Conservation (phyloP, 2,329 filamentous ascomycete genomes). For the Bipolaris zeicola region DNA sequence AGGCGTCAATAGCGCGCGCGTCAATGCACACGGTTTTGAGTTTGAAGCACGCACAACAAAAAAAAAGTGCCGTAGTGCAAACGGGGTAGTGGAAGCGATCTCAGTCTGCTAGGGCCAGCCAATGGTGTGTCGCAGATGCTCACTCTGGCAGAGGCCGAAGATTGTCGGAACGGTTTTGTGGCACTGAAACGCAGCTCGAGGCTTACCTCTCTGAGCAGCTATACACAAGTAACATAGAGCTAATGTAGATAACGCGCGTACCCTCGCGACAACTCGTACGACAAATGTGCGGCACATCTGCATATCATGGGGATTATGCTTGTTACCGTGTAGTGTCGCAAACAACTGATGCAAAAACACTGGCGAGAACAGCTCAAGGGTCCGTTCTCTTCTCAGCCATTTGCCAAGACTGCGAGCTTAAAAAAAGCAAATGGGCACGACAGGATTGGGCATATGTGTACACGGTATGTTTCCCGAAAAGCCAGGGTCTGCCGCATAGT, state of each 20-base stretch:
- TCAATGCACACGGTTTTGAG: neutral
- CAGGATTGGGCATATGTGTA: neutral
- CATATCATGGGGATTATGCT: too few relatives aligned
- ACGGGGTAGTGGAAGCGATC: slow-evolving; percentile 8
- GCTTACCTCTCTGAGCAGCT: neutral
- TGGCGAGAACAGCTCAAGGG: neutral
- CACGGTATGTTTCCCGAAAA: neutral
- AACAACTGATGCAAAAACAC: neutral
- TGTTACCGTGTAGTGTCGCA: neutral
- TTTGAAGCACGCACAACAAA: neutral
- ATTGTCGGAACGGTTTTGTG: slow-evolving; percentile 6
- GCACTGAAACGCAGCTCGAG: neutral
- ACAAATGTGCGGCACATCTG: too few relatives aligned
- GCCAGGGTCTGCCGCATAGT: too few relatives aligned
- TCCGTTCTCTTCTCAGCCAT: neutral
- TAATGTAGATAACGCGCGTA: neutral
- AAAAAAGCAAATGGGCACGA: neutral
- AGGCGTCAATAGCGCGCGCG: slow-evolving; percentile 4
- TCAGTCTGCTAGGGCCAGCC: neutral
- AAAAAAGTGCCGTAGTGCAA: slow-evolving; percentile 8
- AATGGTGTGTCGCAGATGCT: neutral
- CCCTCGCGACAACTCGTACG: too few relatives aligned
- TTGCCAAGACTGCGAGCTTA: neutral
- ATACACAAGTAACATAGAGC: neutral
- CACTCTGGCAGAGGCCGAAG: slow-evolving; percentile 1